phyloP scores from a whole-genome alignment of 2,329 filamentous ascomycete genomes.

The Fusarium nematophilum region DNA sequence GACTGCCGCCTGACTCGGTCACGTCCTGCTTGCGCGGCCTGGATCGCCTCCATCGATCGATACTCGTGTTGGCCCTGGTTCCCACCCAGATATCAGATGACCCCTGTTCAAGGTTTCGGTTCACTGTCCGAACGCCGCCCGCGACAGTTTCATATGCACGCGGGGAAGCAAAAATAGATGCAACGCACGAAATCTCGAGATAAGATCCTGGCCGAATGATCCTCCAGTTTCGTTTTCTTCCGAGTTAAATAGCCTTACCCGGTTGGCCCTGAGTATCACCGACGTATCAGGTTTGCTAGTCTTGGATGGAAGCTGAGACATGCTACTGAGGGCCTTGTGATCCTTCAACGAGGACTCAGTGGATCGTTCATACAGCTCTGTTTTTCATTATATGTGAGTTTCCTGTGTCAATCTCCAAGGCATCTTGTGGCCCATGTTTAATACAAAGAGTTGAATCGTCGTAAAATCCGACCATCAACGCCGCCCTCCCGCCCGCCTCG shows the following conservation, averaged over 20 bases:
- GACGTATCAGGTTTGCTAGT: constrained; percentile 4
- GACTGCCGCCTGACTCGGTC: background rate
- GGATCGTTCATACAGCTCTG: background rate
- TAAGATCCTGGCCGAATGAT: background rate
- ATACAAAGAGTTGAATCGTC: constrained; percentile 31
- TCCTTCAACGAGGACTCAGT: background rate
- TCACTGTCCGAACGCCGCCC: constrained; percentile 11
- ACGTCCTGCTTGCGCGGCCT: constrained; percentile 21
- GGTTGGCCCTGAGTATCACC: background rate
- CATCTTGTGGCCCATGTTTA: constrained; percentile 10
- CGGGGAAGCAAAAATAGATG: background rate
- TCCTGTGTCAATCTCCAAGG: constrained; percentile 16
- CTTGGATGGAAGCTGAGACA: constrained; percentile 10
- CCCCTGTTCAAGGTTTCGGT: constrained; percentile 19
- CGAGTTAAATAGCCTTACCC: background rate
- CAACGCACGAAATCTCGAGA: constrained; percentile 1
- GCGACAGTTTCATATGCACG: background rate
- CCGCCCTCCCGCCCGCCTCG: constrained; percentile 14
- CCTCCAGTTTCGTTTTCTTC: background rate
- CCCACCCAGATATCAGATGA: constrained; percentile 5
- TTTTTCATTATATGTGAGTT: constrained; percentile 4
- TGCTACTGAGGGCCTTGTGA: constrained; percentile 2
- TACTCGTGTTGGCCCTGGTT: constrained; percentile 17
- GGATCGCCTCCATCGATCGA: constrained; percentile 1
- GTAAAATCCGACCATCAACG: constrained; percentile 24